Evolutionary conservation across 129 eudicot species (phyloP).

Genomic region (Deinandra increscens): DNA sequence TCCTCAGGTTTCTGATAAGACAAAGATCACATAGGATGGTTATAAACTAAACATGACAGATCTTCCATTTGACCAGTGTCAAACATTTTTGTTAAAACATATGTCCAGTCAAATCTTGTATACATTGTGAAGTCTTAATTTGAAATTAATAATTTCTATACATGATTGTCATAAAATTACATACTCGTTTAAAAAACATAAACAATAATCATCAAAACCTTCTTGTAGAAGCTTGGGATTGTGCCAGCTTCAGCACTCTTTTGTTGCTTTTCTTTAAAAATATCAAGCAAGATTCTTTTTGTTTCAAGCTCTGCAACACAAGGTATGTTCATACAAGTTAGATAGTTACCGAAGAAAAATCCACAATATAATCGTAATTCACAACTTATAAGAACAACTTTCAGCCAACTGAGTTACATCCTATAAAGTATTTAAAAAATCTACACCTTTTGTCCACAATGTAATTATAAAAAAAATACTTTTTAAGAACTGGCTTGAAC

Average conservation of each 20-base stretch:
- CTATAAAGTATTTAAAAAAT: not conserved
- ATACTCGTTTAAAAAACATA: not conserved
- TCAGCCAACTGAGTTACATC: not conserved
- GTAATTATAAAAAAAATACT: too few relatives aligned
- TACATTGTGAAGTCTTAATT: not conserved
- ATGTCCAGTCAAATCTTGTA: not conserved
- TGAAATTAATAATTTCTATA: too few relatives aligned
- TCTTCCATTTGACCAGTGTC: not conserved
- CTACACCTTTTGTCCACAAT: too few relatives aligned
- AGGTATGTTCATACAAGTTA: slow-evolving; percentile 17
- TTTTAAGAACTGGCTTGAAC: too few relatives aligned
- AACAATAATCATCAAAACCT: slow-evolving; percentile 44
- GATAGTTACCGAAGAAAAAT: not conserved
- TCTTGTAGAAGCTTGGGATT: slow-evolving; percentile 90
- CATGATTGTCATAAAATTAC: slow-evolving; percentile 4
- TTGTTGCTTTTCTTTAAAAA: slow-evolving; percentile 90
- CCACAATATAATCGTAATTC: not conserved
- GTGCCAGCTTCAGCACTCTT: slow-evolving; percentile 89
- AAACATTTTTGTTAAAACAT: not conserved
- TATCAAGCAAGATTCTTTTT: slow-evolving; percentile 87
- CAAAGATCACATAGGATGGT: slow-evolving; percentile 10
- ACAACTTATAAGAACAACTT: not conserved
- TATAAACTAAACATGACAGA: slow-evolving; percentile 4
- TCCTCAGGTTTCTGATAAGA: slow-evolving; percentile 87
- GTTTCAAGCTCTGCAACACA: slow-evolving; percentile 87